Evolutionary conservation across 2,329 filamentous ascomycete genomes (phyloP).

Genomic region (Botryosphaeria agaves): DNA sequence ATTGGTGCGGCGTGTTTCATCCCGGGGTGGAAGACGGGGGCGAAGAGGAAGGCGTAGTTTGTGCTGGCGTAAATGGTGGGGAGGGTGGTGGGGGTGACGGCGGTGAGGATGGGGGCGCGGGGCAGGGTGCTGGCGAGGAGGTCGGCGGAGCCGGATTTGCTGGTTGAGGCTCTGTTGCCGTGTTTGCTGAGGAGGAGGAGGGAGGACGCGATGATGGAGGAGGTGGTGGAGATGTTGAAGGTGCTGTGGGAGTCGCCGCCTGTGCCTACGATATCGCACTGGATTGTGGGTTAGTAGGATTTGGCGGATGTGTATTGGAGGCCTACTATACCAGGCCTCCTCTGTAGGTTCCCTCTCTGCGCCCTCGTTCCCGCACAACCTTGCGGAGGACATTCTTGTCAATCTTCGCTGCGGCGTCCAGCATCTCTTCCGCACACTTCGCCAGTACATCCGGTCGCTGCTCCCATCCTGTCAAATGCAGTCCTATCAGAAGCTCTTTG

Average conservation of each 20-base stretch:
- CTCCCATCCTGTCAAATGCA: slow-evolving; percentile 84
- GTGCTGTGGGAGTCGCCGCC: slow-evolving; percentile 94
- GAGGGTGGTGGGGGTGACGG: slow-evolving; percentile 56
- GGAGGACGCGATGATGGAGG: slow-evolving; percentile 79
- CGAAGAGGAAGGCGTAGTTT: slow-evolving; percentile 93
- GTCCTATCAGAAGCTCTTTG: slow-evolving; percentile 69
- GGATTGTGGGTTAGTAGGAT: slow-evolving; percentile 4
- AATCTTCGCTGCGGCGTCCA: slow-evolving; percentile 56
- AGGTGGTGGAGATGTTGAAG: slow-evolving; percentile 94
- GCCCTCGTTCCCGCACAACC: slow-evolving; percentile 42
- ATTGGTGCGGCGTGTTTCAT: slow-evolving; percentile 81
- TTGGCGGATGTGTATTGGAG: neutral
- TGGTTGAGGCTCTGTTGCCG: slow-evolving; percentile 88
- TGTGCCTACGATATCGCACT: slow-evolving; percentile 91
- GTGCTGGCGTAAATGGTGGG: slow-evolving; percentile 55
- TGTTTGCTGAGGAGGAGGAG: slow-evolving; percentile 82
- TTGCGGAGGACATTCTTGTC: slow-evolving; percentile 44
- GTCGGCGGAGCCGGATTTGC: slow-evolving; percentile 88
- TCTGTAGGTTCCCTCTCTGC: slow-evolving; percentile 54
- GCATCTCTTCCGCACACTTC: slow-evolving; percentile 70
- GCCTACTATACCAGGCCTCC: slow-evolving; percentile 58
- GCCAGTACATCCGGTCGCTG: slow-evolving; percentile 71
- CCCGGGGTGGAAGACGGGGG: slow-evolving; percentile 88
- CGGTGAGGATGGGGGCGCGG: slow-evolving; percentile 53
- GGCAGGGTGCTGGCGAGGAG: slow-evolving; percentile 60